phyloP scores from a whole-genome alignment of 345 rosid genomes.

The Lagerstroemia speciosa region DNA sequence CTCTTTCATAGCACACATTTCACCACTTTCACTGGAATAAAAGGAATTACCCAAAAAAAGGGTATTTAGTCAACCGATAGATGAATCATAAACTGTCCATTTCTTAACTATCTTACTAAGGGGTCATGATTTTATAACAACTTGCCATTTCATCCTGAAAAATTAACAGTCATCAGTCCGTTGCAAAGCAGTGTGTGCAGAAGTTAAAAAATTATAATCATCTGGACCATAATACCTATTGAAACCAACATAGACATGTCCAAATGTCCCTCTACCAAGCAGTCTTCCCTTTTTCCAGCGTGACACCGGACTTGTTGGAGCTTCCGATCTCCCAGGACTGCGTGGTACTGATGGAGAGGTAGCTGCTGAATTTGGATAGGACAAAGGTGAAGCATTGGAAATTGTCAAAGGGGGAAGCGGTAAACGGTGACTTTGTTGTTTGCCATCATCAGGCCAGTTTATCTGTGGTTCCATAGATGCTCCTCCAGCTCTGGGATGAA shows the following conservation, averaged over 20 bases:
- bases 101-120: background rate
- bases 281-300: constrained; percentile 71
- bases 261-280: constrained; percentile 79
- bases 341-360: constrained; percentile 93
- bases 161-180: constrained; percentile 1
- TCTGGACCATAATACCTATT: constrained; percentile 36
- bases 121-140: background rate
- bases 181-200: background rate
- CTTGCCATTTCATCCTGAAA: background rate
- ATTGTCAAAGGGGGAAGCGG: constrained; percentile 83
- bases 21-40: constrained; percentile 42
- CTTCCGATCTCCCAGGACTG: constrained; percentile 87
- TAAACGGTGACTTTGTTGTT: constrained; percentile 73
- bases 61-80: background rate
- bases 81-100: background rate
- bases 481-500: constrained; percentile 88
- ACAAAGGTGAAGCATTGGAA: constrained; percentile 66
- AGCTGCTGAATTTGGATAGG: constrained; percentile 79
- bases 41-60: background rate
- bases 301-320: constrained; percentile 51
- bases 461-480: constrained; percentile 53
- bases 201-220: background rate
- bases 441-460: constrained; percentile 69
- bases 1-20: constrained; percentile 68
- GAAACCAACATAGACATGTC: constrained; percentile 68